Evolutionary conservation across 2,329 filamentous ascomycete species (phyloP).

Genomic region (Tolypocladium inflatum): DNA sequence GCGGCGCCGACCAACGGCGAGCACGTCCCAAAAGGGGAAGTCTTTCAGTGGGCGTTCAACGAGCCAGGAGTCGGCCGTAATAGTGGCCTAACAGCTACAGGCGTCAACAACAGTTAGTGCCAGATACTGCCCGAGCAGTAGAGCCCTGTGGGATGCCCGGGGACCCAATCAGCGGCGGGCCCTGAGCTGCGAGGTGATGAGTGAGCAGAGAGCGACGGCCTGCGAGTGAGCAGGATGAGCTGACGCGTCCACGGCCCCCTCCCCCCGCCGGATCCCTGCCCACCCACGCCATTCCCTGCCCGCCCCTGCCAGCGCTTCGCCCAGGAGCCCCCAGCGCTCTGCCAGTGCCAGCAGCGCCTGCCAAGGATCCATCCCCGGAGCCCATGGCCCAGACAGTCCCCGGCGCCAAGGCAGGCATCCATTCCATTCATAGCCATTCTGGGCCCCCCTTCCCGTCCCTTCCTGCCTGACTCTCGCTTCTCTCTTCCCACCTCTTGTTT

Average conservation of each 20-base stretch:
- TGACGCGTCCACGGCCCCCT: constrained; percentile 18
- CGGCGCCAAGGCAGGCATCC: constrained; percentile 12
- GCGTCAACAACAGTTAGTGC: background rate
- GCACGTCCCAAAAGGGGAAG: background rate
- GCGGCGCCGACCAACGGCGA: background rate
- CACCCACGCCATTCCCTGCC: constrained; percentile 4
- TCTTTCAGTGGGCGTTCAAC: background rate
- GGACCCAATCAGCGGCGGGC: background rate
- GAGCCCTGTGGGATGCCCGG: background rate
- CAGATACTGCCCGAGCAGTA: background rate
- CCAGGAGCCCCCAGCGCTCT: background rate
- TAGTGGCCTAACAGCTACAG: background rate
- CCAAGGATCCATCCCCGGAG: background rate
- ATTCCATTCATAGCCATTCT: constrained; percentile 23
- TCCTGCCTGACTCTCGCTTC: constrained; percentile 14
- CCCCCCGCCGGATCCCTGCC: constrained; percentile 9
- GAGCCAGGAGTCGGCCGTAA: background rate
- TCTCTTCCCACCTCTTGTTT: constrained; percentile 8
- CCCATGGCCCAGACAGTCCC: constrained; percentile 6
- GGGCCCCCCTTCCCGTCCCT: constrained; percentile 16
- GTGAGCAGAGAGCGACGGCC: background rate
- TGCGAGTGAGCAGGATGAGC: constrained; percentile 7
- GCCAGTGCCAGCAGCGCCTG: background rate
- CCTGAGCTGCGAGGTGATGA: background rate
- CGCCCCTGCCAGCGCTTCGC: background rate